These are phyloP conservation scores for Collybia sordida DNA, from an alignment of 768 basidiomycete genomes.

Conservation along the genomic window DNA sequence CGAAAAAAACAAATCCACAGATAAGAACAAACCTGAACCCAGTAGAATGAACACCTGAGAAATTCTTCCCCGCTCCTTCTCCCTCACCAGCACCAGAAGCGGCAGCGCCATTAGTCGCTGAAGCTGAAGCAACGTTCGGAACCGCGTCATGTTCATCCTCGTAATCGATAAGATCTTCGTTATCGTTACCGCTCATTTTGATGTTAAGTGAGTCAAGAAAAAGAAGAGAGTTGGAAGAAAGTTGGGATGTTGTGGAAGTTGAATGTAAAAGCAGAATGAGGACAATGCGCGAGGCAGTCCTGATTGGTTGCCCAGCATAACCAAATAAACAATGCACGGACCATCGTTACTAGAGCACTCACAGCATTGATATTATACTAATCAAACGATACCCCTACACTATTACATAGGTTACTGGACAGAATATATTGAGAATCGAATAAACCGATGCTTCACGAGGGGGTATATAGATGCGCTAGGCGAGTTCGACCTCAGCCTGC, in stretches of 20 bases:
- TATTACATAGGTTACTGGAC: no score
- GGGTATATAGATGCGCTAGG: no score
- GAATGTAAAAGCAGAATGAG: constrained; percentile 20
- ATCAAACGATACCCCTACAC: no score
- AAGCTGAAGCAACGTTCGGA: constrained; percentile 46
- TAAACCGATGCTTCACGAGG: no score
- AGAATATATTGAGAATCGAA: no score
- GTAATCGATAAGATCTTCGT: constrained; percentile 93
- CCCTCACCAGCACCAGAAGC: constrained; percentile 46
- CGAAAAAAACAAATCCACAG: constrained; percentile 1
- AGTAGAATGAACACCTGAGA: constrained; percentile 99
- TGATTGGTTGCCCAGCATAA: constrained; percentile 23
- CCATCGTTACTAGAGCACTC: constrained; percentile 11
- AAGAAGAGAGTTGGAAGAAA: constrained; percentile 26
- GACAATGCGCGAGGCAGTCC: constrained; percentile 15
- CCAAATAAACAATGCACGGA: constrained; percentile 35
- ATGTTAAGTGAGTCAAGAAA: constrained; percentile 16
- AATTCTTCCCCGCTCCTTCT: constrained; percentile 86
- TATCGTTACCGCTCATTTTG: constrained; percentile 80
- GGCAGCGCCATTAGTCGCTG: constrained; percentile 49
- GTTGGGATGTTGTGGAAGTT: constrained; percentile 24
- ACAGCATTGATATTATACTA: no score
- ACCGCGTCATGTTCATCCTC: constrained; percentile 87
- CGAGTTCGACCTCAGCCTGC: constrained; percentile 4
- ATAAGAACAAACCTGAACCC: constrained; percentile 82